Percentiles rank a stretch among this genome's conserved stretches.
These are phyloP conservation scores for Schizosaccharomyces cryophilus DNA, from an alignment of 805 yeast genomes.

Conservation along the genomic window DNA sequence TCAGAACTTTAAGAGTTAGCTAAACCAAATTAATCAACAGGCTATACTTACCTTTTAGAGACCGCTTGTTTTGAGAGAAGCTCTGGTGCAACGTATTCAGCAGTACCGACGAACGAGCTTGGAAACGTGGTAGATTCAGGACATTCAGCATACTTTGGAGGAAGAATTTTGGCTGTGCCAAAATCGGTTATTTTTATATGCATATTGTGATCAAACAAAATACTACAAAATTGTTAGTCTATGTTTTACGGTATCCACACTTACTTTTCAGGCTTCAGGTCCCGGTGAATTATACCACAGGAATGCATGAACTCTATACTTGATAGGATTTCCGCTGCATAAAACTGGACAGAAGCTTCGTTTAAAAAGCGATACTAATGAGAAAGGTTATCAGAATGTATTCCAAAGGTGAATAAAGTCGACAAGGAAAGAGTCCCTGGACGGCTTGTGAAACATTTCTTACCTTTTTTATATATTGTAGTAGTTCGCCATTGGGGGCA, in stretches of 20 bases:
- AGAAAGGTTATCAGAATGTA: too few relatives aligned
- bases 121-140: conserved; percentile 14
- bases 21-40: too few relatives aligned
- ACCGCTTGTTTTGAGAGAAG: neutral
- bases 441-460: too few relatives aligned
- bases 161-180: conserved; percentile 80
- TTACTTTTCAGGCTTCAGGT: conserved; percentile 71
- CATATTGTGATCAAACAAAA: conserved; percentile 61
- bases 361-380: conserved; percentile 24
- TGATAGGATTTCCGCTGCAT: conserved; percentile 65
- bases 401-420: neutral
- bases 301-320: conserved; percentile 73
- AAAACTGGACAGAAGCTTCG: conserved; percentile 53
- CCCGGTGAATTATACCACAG: conserved; percentile 79
- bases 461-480: conserved; percentile 44
- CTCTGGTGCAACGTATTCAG: conserved; percentile 5
- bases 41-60: neutral
- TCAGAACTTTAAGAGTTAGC: neutral
- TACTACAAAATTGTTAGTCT: conserved; percentile 11
- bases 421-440: neutral
- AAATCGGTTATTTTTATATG: conserved; percentile 83
- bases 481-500: conserved; percentile 85
- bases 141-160: conserved; percentile 11
- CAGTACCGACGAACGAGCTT: conserved; percentile 25
- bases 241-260: neutral